These are phyloP conservation scores for Phascolomyces articulosus DNA, from an alignment of 371 early-diverging fungal genomes.

Conservation along the genomic window DNA sequence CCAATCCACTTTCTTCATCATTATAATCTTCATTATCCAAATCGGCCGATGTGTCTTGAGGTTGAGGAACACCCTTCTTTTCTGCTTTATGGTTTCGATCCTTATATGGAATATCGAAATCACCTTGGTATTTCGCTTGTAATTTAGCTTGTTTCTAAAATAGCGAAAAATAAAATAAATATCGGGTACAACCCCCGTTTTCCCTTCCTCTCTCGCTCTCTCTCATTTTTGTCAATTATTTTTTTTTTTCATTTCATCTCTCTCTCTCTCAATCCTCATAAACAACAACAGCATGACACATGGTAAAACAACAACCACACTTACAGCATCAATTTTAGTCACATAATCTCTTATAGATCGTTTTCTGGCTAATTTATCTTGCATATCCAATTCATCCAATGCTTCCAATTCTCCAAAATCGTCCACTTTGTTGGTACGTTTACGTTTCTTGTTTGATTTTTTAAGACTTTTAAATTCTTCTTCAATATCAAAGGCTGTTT, in stretches of 20 bases:
- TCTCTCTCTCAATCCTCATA: no score
- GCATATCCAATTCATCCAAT: constrained; percentile 76
- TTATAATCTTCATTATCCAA: constrained; percentile 67
- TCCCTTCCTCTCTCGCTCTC: no score
- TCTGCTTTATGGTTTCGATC: constrained; percentile 48
- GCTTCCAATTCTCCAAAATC: constrained; percentile 84
- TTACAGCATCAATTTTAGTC: constrained; percentile 71
- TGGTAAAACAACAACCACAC: constrained; percentile 1
- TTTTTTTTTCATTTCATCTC: no score
- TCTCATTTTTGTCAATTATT: not conserved
- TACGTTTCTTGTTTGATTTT: constrained; percentile 47
- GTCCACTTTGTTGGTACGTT: constrained; percentile 44
- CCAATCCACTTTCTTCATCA: constrained; percentile 48
- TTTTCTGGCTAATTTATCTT: constrained; percentile 78
- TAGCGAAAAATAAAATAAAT: not conserved
- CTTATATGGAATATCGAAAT: constrained; percentile 79
- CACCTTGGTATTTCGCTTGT: constrained; percentile 64
- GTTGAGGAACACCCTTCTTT: constrained; percentile 63
- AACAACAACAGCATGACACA: not conserved
- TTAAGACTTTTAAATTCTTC: constrained; percentile 55
- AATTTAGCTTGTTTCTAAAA: constrained; percentile 44
- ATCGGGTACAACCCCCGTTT: no score
- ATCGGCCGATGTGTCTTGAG: constrained; percentile 61
- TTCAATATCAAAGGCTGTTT: constrained; percentile 46
- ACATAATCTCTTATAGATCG: constrained; percentile 74